Evolutionary conservation across 441 rosid species (phyloP).

Genomic region (Pelargonium citronellum): DNA sequence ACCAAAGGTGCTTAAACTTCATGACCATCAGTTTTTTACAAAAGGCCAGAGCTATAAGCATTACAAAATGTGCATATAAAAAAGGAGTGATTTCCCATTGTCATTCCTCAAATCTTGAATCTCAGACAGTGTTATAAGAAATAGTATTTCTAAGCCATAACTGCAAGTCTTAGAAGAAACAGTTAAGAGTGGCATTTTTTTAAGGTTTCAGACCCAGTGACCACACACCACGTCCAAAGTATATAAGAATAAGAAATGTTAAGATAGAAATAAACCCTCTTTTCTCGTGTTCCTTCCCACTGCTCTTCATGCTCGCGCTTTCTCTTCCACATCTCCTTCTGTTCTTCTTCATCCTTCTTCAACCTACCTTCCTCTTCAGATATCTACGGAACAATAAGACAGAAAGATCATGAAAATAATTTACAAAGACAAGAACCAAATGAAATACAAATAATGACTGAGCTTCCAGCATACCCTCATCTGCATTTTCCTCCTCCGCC

Average conservation of each 20-base stretch:
- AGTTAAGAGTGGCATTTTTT: not conserved
- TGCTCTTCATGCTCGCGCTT: conserved; percentile 96
- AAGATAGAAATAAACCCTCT: conserved; percentile 48
- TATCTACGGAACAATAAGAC: conserved; percentile 40
- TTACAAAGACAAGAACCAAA: conserved; percentile 3
- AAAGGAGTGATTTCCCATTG: not conserved
- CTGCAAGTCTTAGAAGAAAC: not conserved
- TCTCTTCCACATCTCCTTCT: conserved; percentile 89
- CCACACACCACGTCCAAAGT: not conserved
- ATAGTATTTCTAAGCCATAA: not conserved
- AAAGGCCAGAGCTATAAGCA: not conserved
- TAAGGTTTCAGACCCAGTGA: not conserved
- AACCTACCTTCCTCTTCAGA: conserved; percentile 95
- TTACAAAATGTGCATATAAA: not conserved
- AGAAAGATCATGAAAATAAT: conserved; percentile 10
- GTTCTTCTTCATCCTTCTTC: conserved; percentile 93
- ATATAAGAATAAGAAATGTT: not conserved
- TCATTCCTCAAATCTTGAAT: not conserved
- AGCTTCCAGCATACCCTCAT: conserved; percentile 66
- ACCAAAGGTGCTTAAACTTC: not conserved
- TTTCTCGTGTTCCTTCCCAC: conserved; percentile 98
- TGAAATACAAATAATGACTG: conserved; percentile 13
- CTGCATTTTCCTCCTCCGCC: conserved; percentile 97
- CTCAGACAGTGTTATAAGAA: not conserved
- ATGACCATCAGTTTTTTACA: not conserved